Conservation (phyloP, 208 protist genomes). For the Leishmania martiniquensis region DNA sequence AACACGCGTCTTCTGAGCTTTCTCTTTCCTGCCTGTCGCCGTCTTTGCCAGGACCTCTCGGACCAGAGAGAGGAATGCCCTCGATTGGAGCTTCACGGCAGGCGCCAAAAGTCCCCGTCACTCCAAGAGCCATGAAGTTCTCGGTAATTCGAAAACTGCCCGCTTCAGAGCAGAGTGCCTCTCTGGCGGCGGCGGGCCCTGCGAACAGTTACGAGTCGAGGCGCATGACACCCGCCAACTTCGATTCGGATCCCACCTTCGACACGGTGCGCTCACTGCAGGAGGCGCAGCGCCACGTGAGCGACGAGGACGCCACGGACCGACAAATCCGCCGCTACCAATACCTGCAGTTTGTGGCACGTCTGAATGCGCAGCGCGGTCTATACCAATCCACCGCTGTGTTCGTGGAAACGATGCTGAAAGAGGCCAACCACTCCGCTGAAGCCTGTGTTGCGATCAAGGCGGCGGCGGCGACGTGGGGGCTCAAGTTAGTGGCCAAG, state of each 20-base stretch:
- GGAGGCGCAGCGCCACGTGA: slow-evolving; percentile 17
- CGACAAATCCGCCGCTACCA: slow-evolving; percentile 60
- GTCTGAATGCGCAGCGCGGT: slow-evolving; percentile 43
- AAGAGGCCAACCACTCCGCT: slow-evolving; percentile 41
- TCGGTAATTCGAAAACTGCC: slow-evolving; percentile 11
- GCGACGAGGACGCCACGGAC: slow-evolving; percentile 49
- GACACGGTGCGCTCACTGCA: slow-evolving; percentile 34
- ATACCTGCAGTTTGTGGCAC: slow-evolving; percentile 72
- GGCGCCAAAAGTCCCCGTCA: neutral
- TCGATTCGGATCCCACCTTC: neutral
- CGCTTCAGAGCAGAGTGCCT: neutral
- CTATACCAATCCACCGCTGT: slow-evolving; percentile 69
- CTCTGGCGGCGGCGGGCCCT: neutral
- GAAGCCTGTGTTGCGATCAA: slow-evolving; percentile 36
- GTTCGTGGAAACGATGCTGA: slow-evolving; percentile 85
- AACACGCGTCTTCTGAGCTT: neutral
- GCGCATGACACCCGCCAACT: neutral
- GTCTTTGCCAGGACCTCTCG: neutral
- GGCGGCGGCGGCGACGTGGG: slow-evolving; percentile 75
- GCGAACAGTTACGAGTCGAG: neutral
- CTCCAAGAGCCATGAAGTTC: neutral
- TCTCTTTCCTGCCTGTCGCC: neutral
- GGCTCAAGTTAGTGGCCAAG: slow-evolving; percentile 59
- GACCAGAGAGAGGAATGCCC: slow-evolving; percentile 3
- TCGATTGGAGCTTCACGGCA: neutral